Base-by-base conservation (phyloP, 345 rosid species). In the Streptanthus diversifolius region DNA sequence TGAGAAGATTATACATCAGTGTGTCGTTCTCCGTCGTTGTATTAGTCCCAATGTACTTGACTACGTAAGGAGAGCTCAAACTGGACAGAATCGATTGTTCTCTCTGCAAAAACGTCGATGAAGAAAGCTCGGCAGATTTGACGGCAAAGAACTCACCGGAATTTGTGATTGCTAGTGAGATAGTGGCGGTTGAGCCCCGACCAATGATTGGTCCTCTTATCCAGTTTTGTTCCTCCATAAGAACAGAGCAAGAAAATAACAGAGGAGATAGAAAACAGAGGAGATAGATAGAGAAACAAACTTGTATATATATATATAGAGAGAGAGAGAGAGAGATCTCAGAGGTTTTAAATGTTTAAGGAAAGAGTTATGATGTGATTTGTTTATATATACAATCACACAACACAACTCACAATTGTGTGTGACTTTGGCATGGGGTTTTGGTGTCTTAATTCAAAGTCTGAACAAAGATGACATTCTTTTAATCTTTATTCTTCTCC, bases 171-270 rank as follows among this genome's bases (percentile, higher is more conserved):
- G 92, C 93, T 32, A 93, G 78, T 0, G 89, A 90, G 72, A 93
- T 96, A 24, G 88, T 70, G 51, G 98, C 91, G 48, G 95, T 85
- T 75, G 98, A 83, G 39, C 98, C 97, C 3, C 84, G 90, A 71
- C 98, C 98, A 41, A 93, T 79, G 71, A 75, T 39, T 25, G 90
- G 91, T 21, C 97, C 97, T 79, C 95, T 82, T 13, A 65, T 81
- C 96, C 92, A 90, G 58, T 87, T 85, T 88, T 49, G 60, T 86
- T 85, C 57, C 18, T 78, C 81, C 68, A 70, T 27, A 40, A 44
- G 43, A 75, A 41, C 64, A 69, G 64, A 63, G 54, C 43, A 75
- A 70, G 59, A 54, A 52, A 76, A 65, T 66, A 49, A 30, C 63
- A 43, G 45, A 45, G 27, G 72, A 48, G 37, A 35, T 14, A 66